Conservation (phyloP, 2,329 filamentous ascomycete genomes). For the Colletotrichum sp. region DNA sequence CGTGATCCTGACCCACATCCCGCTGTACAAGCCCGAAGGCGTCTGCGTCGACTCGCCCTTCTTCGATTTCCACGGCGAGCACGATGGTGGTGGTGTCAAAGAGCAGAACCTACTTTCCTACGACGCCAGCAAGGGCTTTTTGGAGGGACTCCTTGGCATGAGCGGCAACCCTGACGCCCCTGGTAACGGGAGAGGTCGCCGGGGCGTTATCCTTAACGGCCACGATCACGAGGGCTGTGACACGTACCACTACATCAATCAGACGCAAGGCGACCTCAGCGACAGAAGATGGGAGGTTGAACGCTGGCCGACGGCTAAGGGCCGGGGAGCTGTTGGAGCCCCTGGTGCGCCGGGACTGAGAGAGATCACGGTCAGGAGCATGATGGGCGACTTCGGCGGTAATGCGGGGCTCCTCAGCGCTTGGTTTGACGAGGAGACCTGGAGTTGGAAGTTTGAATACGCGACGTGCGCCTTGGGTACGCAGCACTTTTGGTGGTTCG, state of each 20-base stretch:
- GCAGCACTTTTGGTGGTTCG: slow-evolving; percentile 93
- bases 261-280: slow-evolving; percentile 47
- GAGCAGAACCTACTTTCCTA: slow-evolving; percentile 91
- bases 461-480: slow-evolving; percentile 77
- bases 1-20: slow-evolving; percentile 88
- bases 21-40: slow-evolving; percentile 81
- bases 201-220: slow-evolving; percentile 84
- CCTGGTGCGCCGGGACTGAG: slow-evolving; percentile 67
- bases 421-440: slow-evolving; percentile 79
- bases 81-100: slow-evolving; percentile 70
- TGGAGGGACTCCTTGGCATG: slow-evolving; percentile 85
- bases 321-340: slow-evolving; percentile 42
- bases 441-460: slow-evolving; percentile 85
- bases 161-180: slow-evolving; percentile 64
- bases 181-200: slow-evolving; percentile 67
- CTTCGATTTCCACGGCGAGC: slow-evolving; percentile 76
- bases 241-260: slow-evolving; percentile 80
- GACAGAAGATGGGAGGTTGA: slow-evolving; percentile 55
- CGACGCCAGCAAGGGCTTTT: slow-evolving; percentile 73
- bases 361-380: slow-evolving; percentile 92
- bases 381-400: slow-evolving; percentile 98
- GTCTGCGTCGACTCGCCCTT: slow-evolving; percentile 84
- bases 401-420: slow-evolving; percentile 86
- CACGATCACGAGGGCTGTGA: slow-evolving; percentile 97
- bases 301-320: slow-evolving; percentile 50